Evolutionary conservation across 768 basidiomycete species (phyloP).

Genomic region (Tephrocybe sp.): DNA sequence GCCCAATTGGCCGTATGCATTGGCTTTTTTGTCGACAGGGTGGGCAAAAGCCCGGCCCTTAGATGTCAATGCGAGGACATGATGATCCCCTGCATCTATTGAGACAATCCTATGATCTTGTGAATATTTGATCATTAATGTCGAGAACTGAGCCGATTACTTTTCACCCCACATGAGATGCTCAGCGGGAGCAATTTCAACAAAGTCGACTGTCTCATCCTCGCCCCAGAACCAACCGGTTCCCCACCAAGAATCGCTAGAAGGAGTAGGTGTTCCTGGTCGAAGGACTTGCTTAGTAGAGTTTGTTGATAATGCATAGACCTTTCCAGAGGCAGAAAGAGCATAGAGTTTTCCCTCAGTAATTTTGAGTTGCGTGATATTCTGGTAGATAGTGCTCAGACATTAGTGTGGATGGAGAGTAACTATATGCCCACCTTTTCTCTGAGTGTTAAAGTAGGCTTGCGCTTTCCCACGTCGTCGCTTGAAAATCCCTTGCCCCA

Average conservation of each 20-base stretch:
- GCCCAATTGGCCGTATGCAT: constrained; percentile 83
- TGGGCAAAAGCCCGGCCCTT: constrained; percentile 77
- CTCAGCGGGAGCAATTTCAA: constrained; percentile 59
- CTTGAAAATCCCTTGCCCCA: constrained; percentile 74
- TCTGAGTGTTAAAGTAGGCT: constrained; percentile 55
- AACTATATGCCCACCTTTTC: constrained; percentile 61
- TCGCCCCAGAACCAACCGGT: constrained; percentile 60
- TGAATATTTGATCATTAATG: neutral
- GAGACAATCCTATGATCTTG: constrained; percentile 55
- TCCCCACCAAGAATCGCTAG: constrained; percentile 60
- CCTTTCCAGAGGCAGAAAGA: constrained; percentile 71
- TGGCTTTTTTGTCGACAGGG: constrained; percentile 73
- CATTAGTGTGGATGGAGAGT: neutral
- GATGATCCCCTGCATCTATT: constrained; percentile 72
- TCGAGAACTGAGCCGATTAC: constrained; percentile 35
- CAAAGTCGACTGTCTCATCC: constrained; percentile 51
- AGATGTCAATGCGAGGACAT: constrained; percentile 71
- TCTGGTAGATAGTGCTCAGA: constrained; percentile 39
- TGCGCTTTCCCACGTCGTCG: constrained; percentile 23
- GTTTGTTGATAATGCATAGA: constrained; percentile 67
- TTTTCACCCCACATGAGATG: constrained; percentile 64
- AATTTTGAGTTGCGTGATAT: constrained; percentile 63
- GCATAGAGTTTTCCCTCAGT: constrained; percentile 70
- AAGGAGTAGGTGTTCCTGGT: constrained; percentile 37
- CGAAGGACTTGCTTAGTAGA: constrained; percentile 44